Base-by-base conservation (phyloP, 2,329 filamentous ascomycete species). In the Claviceps lovelessii region DNA sequence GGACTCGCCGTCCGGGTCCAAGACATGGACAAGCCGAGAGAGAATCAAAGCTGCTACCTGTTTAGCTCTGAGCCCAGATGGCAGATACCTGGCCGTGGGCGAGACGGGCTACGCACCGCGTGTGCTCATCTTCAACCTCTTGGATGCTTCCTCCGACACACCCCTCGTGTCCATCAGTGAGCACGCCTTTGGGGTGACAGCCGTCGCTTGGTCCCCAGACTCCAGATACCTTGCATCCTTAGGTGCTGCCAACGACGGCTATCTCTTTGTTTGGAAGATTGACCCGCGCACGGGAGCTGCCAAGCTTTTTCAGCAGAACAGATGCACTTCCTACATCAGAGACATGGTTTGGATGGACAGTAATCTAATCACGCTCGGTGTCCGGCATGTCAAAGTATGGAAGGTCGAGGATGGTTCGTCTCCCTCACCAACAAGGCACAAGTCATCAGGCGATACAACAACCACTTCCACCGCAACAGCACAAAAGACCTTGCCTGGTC, bases 101-200 rank as follows among this genome's bases (percentile, higher is more conserved):
- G 93, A 98, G 78, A 95, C 90, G 4, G 93, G 93, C 28, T 96
- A 97, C 69, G 87, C 85, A 53, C 93, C 93, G 6, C 80, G 93
- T 53, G 89, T 98, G 28, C 76, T 97, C 55, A 84, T 98, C 54
- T 98, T 95, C 70, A 89, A 83, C 37, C 83, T 93, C 5, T 80
- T 86, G 62, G 90, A 95, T 63, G 78, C 78, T 41, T 86, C 88
- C 1, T 85, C 84, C 3, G 90, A 97, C 63, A 79, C 78, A 1
- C 93, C 93, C 2, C 75, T 96, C 7, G 87, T 90, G 2, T 88
- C 87, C 41, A 80, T 98, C 55, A 87, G 82, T 54, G 93, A 98
- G 65, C 93, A 98, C 69, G 85, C 83, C 0, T 94, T 88, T 68
- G 93, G 93, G 7, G 89, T 98, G 37, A 85, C 84, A 56, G 86